Conservation (phyloP, 1,139 yeast genomes). For the Candida mesenterica region DNA sequence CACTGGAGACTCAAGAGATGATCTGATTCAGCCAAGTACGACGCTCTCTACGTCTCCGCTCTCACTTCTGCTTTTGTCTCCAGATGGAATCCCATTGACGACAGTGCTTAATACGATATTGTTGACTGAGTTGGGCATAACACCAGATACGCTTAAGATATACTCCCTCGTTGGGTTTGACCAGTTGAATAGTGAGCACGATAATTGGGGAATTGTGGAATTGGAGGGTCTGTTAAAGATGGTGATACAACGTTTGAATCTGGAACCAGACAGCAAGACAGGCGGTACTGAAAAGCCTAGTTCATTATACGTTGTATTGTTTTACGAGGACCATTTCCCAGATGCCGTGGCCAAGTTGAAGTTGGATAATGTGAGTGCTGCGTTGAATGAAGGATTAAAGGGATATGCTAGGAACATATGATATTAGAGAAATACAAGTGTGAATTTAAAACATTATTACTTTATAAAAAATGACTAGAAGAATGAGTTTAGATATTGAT, state of each 20-base stretch:
- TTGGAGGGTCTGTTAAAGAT: conserved; percentile 31
- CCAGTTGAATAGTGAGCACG: conserved; percentile 23
- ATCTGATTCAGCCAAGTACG: conserved; percentile 10
- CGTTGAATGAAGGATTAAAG: conserved; percentile 32
- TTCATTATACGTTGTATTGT: conserved; percentile 26
- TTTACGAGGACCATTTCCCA: conserved; percentile 34
- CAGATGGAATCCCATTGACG: conserved; percentile 41
- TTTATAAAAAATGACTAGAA: background rate
- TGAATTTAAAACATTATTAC: background rate
- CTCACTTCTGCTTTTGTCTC: conserved; percentile 43
- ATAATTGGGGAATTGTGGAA: conserved; percentile 34
- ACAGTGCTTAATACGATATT: conserved; percentile 27
- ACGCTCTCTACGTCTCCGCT: conserved; percentile 28
- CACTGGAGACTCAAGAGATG: conserved; percentile 7
- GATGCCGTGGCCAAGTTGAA: conserved; percentile 45
- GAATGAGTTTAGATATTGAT: no score
- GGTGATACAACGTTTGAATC: conserved; percentile 24
- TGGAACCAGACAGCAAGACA: conserved; percentile 10
- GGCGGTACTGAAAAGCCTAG: conserved; percentile 8
- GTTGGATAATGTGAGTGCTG: conserved; percentile 34
- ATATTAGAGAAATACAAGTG: conserved; percentile 1
- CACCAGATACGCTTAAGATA: conserved; percentile 44
- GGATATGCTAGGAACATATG: conserved; percentile 21
- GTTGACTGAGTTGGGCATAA: conserved; percentile 15
- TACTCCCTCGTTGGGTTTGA: conserved; percentile 45